Evolutionary conservation across 202 grass and related monocot genomes (phyloP), one percentile per base, ranked within the genome.

Genomic region (Musa balbisiana): DNA sequence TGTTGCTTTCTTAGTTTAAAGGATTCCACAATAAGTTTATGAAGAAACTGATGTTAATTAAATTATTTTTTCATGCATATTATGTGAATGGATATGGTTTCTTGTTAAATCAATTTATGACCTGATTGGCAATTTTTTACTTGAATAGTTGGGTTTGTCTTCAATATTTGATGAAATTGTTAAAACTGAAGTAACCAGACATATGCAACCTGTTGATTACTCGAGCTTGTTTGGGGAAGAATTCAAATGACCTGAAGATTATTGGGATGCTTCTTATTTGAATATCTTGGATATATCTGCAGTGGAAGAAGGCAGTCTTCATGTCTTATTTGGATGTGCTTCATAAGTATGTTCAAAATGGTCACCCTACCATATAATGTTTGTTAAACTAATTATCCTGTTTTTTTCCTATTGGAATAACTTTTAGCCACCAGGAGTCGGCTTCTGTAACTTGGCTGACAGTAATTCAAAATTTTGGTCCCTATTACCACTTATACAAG

Each of bases 401-500:
- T 76, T 1, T 43, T 19, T 27, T 15, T 50, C 29, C 49, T 16
- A 59, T 15, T 73, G 3, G 78, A 76, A 62, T 64, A n/a, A 59
- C 33, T 82, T 68, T 54, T 77, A 64, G 64, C 16, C 13, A 23
- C 9, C 2, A 23, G 15, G 62, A 24, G 24, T 24, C n/a, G n/a
- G 23, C 1, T 23, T 23, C 23, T 23, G 23, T 23, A 23, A 23
- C 23, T 23, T 23, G 23, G 23, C 23, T 23, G 23, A 23, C 23
- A 23, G 23, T 1, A 23, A 23, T 23, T 0, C 1, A 23, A 82
- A 91, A 74, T 82, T 97, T 63, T 91, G 86, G 79, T 87, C 88
- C 81, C 73, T 93, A 64, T 88, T 97, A 76, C 88, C 93, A 74
- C 93, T 97, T 82, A 79, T 93, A 78, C 93, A 97, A 86, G 93